phyloP scores from a whole-genome alignment of 2,329 filamentous ascomycete genomes.

The Blastomyces silverae region DNA sequence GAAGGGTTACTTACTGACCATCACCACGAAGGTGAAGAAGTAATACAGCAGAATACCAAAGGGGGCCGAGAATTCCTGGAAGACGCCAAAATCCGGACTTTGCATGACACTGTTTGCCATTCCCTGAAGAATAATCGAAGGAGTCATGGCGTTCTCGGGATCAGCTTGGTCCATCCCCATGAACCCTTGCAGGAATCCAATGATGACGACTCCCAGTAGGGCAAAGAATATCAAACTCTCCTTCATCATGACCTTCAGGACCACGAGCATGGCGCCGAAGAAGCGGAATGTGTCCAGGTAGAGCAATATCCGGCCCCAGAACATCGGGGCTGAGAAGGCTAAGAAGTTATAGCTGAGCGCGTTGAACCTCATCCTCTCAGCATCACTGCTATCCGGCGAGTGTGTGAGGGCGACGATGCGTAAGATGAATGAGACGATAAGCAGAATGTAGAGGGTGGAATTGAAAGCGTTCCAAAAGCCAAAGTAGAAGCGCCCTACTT shows the following conservation, averaged over 20 bases:
- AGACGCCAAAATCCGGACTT: constrained; percentile 80
- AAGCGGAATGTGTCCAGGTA: constrained; percentile 92
- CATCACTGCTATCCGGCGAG: constrained; percentile 42
- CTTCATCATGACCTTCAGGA: constrained; percentile 92
- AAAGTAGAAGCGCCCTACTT: constrained; percentile 83
- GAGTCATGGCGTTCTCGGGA: constrained; percentile 50
- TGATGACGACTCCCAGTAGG: constrained; percentile 71
- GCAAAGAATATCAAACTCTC: constrained; percentile 96
- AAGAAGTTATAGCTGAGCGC: constrained; percentile 87
- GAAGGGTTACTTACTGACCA: constrained; percentile 53
- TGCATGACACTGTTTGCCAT: constrained; percentile 87
- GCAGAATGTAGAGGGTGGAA: constrained; percentile 66
- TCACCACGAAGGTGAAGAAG: constrained; percentile 93
- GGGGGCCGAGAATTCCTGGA: constrained; percentile 83
- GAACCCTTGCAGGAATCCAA: constrained; percentile 82
- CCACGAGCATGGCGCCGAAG: constrained; percentile 96
- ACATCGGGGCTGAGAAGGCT: constrained; percentile 89
- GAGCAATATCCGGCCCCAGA: constrained; percentile 86
- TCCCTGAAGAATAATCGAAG: constrained; percentile 44
- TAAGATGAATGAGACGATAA: constrained; percentile 70
- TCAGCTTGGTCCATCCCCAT: constrained; percentile 83
- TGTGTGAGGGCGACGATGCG: constrained; percentile 72
- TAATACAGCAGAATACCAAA: constrained; percentile 97
- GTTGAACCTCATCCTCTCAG: constrained; percentile 59
- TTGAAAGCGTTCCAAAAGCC: constrained; percentile 99